Evolutionary conservation across 805 yeast species (phyloP), one percentile per base, ranked within the genome.

Genomic region (Maudiozyma barnettii): DNA sequence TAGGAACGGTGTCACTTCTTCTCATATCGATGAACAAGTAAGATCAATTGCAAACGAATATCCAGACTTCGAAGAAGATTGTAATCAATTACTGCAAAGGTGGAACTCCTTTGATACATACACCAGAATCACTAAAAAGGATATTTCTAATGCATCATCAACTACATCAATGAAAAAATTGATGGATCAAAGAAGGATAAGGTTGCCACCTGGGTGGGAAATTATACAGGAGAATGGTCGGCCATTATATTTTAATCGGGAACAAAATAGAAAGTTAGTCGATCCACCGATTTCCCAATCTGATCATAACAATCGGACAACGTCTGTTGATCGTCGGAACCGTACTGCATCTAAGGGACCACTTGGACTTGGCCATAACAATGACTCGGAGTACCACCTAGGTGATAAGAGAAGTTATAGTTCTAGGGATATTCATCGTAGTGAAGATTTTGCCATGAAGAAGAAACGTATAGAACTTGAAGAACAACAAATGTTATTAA

Each of bases 51-150:
- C 43, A 19, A 58, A 68, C 38, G 70, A 69, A 4, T 53, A 52
- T 18, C 56, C 67, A 6, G 49, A 19, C 47, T 61, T 53, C 33
- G 44, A 41, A 45, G 62, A 60, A 57, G 73, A 31, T 58, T 63
- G 52, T 3, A 49, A 62, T 2, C 61, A 63, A 5, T 65, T 91
- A 36, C 56, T 86, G 23, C 69, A 72, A 0, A 81, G 73, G 47
- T 91, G 97, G 97, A 70, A 81, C 41, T 68, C 69, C 22, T 75
- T 86, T 49, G 82, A 84, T 59, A 79, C 86, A 76, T 90, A 89
- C n/a, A 85, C 82, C 59, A 76, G 93, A 41, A 90, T 91, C 45
- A 90, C 95, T 1, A 82, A 90, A 55, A 73, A 51, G 46, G 65
- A 60, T 37, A 51, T 61, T 9, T 55, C 49, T 29, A 59, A 55